phyloP scores from a whole-genome alignment of 73 alveolate species.

The Uronychia setigera region DNA sequence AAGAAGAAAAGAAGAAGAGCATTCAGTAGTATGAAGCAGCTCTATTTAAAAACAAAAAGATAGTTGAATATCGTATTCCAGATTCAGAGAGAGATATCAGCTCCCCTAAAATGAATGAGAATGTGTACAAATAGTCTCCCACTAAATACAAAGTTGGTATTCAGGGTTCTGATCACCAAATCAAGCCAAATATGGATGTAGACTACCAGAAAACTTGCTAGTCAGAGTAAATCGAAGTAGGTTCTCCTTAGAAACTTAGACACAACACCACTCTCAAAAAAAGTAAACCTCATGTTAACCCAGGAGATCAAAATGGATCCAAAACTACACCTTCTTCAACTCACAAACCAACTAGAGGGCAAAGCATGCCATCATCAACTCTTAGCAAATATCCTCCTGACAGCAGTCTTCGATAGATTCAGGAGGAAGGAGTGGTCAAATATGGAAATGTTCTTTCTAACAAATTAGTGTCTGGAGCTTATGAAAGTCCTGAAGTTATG shows the following conservation, averaged over 20 bases:
- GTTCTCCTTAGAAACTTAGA: too few relatives aligned
- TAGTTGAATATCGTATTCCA: too few relatives aligned
- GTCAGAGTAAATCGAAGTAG: not conserved
- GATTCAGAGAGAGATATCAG: not conserved
- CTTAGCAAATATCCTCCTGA: too few relatives aligned
- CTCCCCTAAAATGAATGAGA: not conserved
- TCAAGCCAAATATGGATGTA: not conserved
- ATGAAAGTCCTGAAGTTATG: too few relatives aligned
- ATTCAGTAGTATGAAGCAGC: slow-evolving; percentile 26
- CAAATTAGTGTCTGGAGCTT: too few relatives aligned
- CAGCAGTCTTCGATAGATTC: too few relatives aligned
- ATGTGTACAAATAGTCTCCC: not conserved
- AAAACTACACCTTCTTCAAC: too few relatives aligned
- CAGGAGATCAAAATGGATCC: too few relatives aligned
- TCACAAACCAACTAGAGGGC: too few relatives aligned
- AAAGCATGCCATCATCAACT: too few relatives aligned
- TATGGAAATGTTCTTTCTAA: not conserved
- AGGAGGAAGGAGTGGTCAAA: not conserved
- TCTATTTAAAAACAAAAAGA: slow-evolving; percentile 15
- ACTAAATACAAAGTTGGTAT: not conserved
- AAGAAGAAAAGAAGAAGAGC: slow-evolving; percentile 24
- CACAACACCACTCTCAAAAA: too few relatives aligned
- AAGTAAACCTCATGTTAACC: too few relatives aligned
- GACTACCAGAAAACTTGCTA: not conserved
- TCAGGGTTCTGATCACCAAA: not conserved